Evolutionary conservation across 2,329 filamentous ascomycete species (phyloP).

Genomic region (Clarireedia sp.): DNA sequence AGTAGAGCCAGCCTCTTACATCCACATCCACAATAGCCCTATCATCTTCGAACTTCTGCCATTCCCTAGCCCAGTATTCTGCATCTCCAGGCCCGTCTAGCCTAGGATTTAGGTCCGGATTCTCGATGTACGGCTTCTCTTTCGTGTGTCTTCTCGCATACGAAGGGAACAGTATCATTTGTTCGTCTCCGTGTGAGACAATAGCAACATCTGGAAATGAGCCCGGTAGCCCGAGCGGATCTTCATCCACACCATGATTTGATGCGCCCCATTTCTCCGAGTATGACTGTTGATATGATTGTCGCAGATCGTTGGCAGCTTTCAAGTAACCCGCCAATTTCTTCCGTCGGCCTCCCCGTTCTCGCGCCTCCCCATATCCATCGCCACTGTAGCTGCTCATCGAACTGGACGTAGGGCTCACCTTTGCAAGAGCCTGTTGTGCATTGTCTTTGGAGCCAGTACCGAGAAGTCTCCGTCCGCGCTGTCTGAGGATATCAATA

Average conservation of each 20-base stretch:
- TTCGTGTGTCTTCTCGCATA: constrained; percentile 58
- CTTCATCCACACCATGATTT: constrained; percentile 36
- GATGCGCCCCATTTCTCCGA: constrained; percentile 37
- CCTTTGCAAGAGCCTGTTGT: constrained; percentile 15
- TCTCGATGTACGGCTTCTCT: constrained; percentile 26
- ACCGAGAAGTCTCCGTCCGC: constrained; percentile 29
- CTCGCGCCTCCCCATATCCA: constrained; percentile 31
- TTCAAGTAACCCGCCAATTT: constrained; percentile 69
- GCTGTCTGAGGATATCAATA: constrained; percentile 23
- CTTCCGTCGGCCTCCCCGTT: constrained; percentile 66
- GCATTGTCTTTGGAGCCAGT: constrained; percentile 31
- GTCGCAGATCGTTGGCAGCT: constrained; percentile 63
- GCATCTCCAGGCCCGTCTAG: constrained; percentile 46
- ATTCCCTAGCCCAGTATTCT: constrained; percentile 71
- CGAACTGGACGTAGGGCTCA: constrained; percentile 29
- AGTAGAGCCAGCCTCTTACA: constrained; percentile 91
- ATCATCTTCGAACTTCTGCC: constrained; percentile 72
- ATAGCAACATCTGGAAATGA: constrained; percentile 83
- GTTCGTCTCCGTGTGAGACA: constrained; percentile 69
- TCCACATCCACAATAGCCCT: constrained; percentile 88
- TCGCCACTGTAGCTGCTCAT: constrained; percentile 26
- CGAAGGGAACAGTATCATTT: constrained; percentile 92
- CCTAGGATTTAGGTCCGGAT: constrained; percentile 33
- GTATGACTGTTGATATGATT: constrained; percentile 53
- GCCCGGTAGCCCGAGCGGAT: constrained; percentile 52